Base-by-base conservation (phyloP, 805 yeast species). In the Schwanniomyces yamadae region DNA sequence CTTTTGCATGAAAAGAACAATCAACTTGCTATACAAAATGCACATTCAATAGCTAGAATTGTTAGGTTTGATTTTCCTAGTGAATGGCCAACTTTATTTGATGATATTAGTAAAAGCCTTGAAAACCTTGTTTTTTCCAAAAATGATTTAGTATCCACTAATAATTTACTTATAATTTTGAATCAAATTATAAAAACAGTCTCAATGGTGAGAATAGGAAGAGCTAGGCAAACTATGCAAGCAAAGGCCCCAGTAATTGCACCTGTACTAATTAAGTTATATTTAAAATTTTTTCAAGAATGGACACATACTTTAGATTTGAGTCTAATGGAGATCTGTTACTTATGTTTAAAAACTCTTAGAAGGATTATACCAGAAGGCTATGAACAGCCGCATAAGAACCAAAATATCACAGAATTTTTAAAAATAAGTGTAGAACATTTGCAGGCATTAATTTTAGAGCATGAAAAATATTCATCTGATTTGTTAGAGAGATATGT, bases 61-160 rank as follows among this genome's bases (percentile, higher is more conserved):
- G 83, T 85, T 17, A 64, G 97, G 33, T 68, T 78, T 38, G 99
- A 93, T 50, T 93, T 86, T 54, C 97, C 98, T 0, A 57, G 64
- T 2, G 89, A 82, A 30, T 93, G 97, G 97, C 89, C 95, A 0
- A 59, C 73, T 2, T 54, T 93, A 13, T 84, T 93, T 51, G 90
- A 84, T 38, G 81, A 80, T 10, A 42, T 83, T 1, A 70, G 76
- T 29, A 49, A 49, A 3, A 49, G 68, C 14, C 50, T 83, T 31
- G 77, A 67, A 38, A 59, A 66, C 9, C 70, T 71, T 12, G 67
- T 69, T 10, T 58, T 63, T 18, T 58, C 61, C 28, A 42, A 52
- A 23, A 66, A 61, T 17, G 73, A 78, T 42, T 57, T 78, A 26
- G 65, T 79, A 4, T 71, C 77, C 26, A 60, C 83, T 7, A 78